Evolutionary conservation across 2,329 filamentous ascomycete genomes (phyloP), one percentile per base, ranked within the genome.

Genomic region (Plectosphaerella cucumerina): DNA sequence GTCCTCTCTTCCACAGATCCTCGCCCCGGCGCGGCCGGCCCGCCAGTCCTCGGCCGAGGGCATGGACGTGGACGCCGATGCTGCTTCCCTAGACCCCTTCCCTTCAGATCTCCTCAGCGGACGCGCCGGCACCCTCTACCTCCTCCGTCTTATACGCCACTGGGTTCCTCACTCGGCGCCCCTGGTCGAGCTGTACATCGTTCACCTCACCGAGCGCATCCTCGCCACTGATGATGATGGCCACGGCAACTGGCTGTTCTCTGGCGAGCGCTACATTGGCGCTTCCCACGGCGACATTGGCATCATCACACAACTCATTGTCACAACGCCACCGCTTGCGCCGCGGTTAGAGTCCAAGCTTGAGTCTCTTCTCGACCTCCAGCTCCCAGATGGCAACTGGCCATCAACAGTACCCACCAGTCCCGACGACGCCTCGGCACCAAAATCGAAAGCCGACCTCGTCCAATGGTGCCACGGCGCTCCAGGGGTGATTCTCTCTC

Each of bases 401-500:
- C 81, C 82, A 1, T 77, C 77, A 6, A 78, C 74, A 44, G 71
- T 78, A 10, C 22, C 23, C 22, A 8, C 58, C 23, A 72, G 69
- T 44, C 70, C 74, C 54, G 67, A 55, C 14, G 18, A 5, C 12
- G n/a, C 35, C 3, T 10, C 20, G 11, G 5, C 15, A 21, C 11
- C 15, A 5, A 26, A 23, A 21, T 14, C 21, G 21, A 23, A 44
- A 5, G n/a, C 23, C 12, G 57, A 72, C 41, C 68, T 84, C 6
- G 76, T 87, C 6, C 84, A 87, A 60, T 84, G 85, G 65, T 88
- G 84, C 59, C 85, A 87, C 59, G 85, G 85, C 3, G 82, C 81
- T 0, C 80, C 85, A 3, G 85, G 85, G 0, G 77, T 86, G 20
- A 67, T 86, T 9, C 67, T 78, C 31, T 84, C 81, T 6, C 71